These are phyloP conservation scores for Senna tora DNA, from an alignment of 306 rosid species.

Conservation along the genomic window DNA sequence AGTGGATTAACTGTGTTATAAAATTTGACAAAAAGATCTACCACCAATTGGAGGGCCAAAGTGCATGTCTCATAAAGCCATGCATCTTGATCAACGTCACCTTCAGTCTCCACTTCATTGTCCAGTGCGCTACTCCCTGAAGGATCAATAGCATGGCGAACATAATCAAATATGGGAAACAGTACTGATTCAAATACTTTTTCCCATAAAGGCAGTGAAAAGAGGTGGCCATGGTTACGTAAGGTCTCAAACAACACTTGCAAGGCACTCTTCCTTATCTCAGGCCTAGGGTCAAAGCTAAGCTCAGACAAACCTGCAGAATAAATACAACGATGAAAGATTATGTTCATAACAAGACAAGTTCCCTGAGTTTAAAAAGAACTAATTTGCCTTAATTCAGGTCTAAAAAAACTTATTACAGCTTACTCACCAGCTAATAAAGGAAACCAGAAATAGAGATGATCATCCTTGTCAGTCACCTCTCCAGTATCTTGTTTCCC, in stretches of 20 bases:
- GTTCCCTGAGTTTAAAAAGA: neutral
- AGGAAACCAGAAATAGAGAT: conserved; percentile 97
- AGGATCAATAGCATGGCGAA: conserved; percentile 96
- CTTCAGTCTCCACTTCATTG: conserved; percentile 54
- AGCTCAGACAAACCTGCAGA: conserved; percentile 96
- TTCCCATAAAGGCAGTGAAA: conserved; percentile 93
- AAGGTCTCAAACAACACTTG: conserved; percentile 89
- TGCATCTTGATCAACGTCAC: conserved; percentile 90
- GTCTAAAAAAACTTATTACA: conserved; percentile 34
- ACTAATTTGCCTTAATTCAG: conserved; percentile 15
- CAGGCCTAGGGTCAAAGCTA: conserved; percentile 98
- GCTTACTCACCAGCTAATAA: conserved; percentile 79
- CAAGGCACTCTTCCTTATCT: conserved; percentile 92
- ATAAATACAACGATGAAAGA: conserved; percentile 29
- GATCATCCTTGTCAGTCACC: conserved; percentile 76
- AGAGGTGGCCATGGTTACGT: conserved; percentile 97
- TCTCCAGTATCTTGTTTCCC: conserved; percentile 67
- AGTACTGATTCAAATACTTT: conserved; percentile 90
- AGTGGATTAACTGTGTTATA: conserved; percentile 91
- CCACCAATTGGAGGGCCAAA: conserved; percentile 95
- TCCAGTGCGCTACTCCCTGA: conserved; percentile 64
- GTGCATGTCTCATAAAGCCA: conserved; percentile 99
- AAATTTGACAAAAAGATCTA: conserved; percentile 94
- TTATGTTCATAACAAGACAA: conserved; percentile 9
- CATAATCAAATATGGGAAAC: conserved; percentile 95